Percentiles rank a stretch among this genome's conserved stretches.
These are phyloP conservation scores for Capsella rubella DNA, from an alignment of 441 rosid species.

Conservation along the genomic window DNA sequence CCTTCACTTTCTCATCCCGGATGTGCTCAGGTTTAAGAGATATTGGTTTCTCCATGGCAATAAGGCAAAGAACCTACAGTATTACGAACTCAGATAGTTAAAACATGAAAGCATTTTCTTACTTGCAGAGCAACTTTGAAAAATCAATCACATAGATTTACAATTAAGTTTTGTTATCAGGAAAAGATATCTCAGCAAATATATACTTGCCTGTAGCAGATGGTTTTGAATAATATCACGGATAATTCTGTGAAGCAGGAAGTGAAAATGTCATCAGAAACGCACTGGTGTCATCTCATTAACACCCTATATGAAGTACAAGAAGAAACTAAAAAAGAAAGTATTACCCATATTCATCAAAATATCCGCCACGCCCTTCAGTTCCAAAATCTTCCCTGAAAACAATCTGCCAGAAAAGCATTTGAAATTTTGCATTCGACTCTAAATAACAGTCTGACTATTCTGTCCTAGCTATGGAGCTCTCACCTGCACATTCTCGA, in stretches of 20 bases:
- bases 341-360: constrained; percentile 93
- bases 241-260: constrained; percentile 73
- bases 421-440: background rate
- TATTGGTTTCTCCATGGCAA: constrained; percentile 95
- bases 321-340: constrained; percentile 13
- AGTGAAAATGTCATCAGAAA: constrained; percentile 26
- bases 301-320: background rate
- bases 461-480: constrained; percentile 11
- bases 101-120: background rate
- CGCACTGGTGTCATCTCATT: constrained; percentile 8
- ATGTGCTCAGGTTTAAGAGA: constrained; percentile 91
- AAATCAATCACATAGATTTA: constrained; percentile 21
- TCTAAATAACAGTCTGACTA: constrained; percentile 5
- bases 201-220: constrained; percentile 74
- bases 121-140: constrained; percentile 2
- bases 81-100: constrained; percentile 13
- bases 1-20: constrained; percentile 98
- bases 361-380: constrained; percentile 99
- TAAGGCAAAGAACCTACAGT: constrained; percentile 85
- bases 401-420: constrained; percentile 67
- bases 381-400: constrained; percentile 99
- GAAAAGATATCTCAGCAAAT: background rate
- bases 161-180: background rate
- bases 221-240: constrained; percentile 97
- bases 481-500: constrained; percentile 92